These are phyloP conservation scores for Codiaeum variegatum DNA, from an alignment of 441 rosid genomes.

Conservation along the genomic window DNA sequence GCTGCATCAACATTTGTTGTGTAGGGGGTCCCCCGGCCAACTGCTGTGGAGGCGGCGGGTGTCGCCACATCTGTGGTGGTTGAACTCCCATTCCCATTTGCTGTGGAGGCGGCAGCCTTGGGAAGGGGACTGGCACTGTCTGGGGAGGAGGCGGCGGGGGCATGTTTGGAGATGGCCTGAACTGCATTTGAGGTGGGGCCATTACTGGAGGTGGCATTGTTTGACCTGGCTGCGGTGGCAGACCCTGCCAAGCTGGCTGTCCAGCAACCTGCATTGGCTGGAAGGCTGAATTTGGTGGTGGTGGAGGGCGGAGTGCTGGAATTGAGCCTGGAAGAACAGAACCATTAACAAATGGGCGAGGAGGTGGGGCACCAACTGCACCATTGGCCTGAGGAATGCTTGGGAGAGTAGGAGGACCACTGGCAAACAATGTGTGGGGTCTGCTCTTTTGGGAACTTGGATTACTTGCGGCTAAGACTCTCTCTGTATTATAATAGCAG, in stretches of 20 bases:
- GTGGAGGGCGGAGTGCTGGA: conserved; percentile 54
- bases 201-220: conserved; percentile 35
- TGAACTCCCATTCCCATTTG: conserved; percentile 57
- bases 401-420: conserved; percentile 72
- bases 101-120: conserved; percentile 56
- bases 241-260: conserved; percentile 63
- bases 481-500: conserved; percentile 47
- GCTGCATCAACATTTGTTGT: conserved; percentile 60
- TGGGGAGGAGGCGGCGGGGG: conserved; percentile 68
- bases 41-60: conserved; percentile 61
- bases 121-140: conserved; percentile 25
- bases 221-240: conserved; percentile 58
- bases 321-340: conserved; percentile 46
- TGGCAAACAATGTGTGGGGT: conserved; percentile 89
- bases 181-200: conserved; percentile 64
- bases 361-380: conserved; percentile 44
- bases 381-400: conserved; percentile 61
- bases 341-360: conserved; percentile 62
- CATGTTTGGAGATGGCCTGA: conserved; percentile 55
- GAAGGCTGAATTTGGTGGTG: conserved; percentile 50
- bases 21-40: conserved; percentile 52
- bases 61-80: conserved; percentile 52
- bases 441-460: conserved; percentile 78
- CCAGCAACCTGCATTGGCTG: conserved; percentile 40
- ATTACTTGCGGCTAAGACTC: conserved; percentile 94